phyloP scores from a whole-genome alignment of 106 monocot genomes.

The Allium sativum region DNA sequence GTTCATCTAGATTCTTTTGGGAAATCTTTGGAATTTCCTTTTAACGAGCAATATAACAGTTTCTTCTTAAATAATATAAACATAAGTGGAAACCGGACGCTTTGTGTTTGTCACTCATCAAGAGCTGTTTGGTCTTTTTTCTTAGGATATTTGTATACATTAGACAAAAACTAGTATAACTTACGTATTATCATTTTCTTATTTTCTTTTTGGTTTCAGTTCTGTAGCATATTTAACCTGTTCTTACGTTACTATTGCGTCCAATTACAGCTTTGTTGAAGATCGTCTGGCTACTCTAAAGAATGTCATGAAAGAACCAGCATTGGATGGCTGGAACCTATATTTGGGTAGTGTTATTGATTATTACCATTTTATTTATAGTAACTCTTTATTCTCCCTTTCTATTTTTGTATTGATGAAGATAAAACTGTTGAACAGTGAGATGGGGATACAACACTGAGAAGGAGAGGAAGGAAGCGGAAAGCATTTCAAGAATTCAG shows the following conservation, averaged over 20 bases:
- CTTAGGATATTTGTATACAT: too few relatives aligned
- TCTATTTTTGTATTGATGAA: neutral
- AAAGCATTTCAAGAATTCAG: conserved; percentile 65
- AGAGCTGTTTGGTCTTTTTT: too few relatives aligned
- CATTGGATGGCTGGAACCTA: conserved; percentile 75
- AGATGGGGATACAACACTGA: conserved; percentile 98
- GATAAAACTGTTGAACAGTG: conserved; percentile 32
- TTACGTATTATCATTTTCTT: too few relatives aligned
- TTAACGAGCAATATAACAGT: too few relatives aligned
- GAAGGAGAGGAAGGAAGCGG: conserved; percentile 74
- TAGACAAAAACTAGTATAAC: too few relatives aligned
- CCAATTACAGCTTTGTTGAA: conserved; percentile 71
- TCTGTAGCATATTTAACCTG: too few relatives aligned
- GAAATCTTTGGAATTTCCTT: too few relatives aligned
- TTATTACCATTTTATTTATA: neutral
- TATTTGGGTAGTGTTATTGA: conserved; percentile 64
- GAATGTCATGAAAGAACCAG: conserved; percentile 88
- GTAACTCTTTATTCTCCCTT: neutral
- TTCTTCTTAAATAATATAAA: too few relatives aligned
- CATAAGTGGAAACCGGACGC: too few relatives aligned
- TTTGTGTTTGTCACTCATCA: too few relatives aligned
- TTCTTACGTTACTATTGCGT: neutral
- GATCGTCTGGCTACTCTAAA: conserved; percentile 86
- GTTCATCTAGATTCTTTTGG: too few relatives aligned
- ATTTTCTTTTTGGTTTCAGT: too few relatives aligned